Base-by-base conservation (phyloP, 2,329 filamentous ascomycete species). In the Aureobasidium mangrovei region DNA sequence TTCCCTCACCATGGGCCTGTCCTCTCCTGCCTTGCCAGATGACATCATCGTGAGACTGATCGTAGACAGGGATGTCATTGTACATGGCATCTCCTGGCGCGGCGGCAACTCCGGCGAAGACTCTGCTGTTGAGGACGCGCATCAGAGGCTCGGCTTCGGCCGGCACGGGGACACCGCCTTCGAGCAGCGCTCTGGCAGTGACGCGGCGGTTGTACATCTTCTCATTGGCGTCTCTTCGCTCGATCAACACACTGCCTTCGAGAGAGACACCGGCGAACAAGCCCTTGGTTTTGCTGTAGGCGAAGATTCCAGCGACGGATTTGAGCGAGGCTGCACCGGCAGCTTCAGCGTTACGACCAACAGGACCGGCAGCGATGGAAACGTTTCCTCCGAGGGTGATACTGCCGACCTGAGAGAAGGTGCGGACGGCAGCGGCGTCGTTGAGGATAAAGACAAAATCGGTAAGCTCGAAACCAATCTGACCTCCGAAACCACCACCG, bases 361-460 rank as follows among this genome's bases (percentile, higher is more conserved):
- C 81, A 0, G 93, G 93, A 1, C 93, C 93, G 5, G 93, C 93
- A 18, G 93, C 93, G 63, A 98, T 85, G 3, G 89, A 95, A 35
- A 97, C 93, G 66, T 98, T 98, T 60, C 93, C 93, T 63, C 93
- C 93, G 5, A 98, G 78, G 4, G 93, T 97, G 58, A 98, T 77
- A 53, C 87, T 91, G 3, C 93, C 93, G 38, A 86, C 83, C 70
- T 97, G 91, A 4, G 91, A 89, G 71, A 98, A 97, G 7, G 91
- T 91, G 70, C 88, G 88, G 61, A 98, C 91, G 42, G 93, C 91
- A 56, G 77, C 82, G 40, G 83, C 77, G 67, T 98, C 91, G 73
- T 98, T 98, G 60, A 98, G 83, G 61, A 98, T 96, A 73, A 98
- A 97, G 68, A 98, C 93, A 67, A 98, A 98, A 69, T 93, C 88